These are phyloP conservation scores for Anastatica hierochuntica DNA, from an alignment of 345 rosid species.

Conservation along the genomic window DNA sequence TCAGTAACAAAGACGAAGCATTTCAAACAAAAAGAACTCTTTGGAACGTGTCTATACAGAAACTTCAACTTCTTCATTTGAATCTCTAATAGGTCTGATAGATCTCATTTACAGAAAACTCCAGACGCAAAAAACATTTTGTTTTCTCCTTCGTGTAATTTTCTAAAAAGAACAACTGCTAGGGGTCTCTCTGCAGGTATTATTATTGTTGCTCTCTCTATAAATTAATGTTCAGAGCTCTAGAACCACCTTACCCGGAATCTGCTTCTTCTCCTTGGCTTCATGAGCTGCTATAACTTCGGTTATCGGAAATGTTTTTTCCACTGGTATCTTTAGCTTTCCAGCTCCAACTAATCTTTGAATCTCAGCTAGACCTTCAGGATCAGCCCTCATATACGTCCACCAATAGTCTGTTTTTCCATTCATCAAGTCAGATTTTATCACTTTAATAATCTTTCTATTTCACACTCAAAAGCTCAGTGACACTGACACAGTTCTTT, in stretches of 20 bases:
- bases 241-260: constrained; percentile 81
- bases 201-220: constrained; percentile 16
- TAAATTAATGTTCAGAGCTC: constrained; percentile 37
- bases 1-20: neutral
- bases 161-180: constrained; percentile 16
- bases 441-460: neutral
- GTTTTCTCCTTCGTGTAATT: constrained; percentile 20
- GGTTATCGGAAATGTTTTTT: constrained; percentile 61
- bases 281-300: constrained; percentile 80
- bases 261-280: constrained; percentile 60
- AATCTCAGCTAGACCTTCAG: constrained; percentile 75
- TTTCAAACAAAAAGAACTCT: neutral
- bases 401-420: constrained; percentile 57
- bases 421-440: constrained; percentile 6
- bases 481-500: neutral
- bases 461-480: neutral
- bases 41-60: constrained; percentile 23
- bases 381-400: constrained; percentile 87
- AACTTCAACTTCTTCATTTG: constrained; percentile 12
- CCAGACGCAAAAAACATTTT: constrained; percentile 13
- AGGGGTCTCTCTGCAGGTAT: constrained; percentile 8
- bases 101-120: constrained; percentile 23
- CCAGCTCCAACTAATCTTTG: constrained; percentile 60
- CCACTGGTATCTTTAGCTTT: constrained; percentile 72
- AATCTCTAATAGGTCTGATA: constrained; percentile 21